Evolutionary conservation across 2,329 filamentous ascomycete genomes (phyloP), one percentile per base, ranked within the genome.

Genomic region (Paracoccidioides brasiliensis): DNA sequence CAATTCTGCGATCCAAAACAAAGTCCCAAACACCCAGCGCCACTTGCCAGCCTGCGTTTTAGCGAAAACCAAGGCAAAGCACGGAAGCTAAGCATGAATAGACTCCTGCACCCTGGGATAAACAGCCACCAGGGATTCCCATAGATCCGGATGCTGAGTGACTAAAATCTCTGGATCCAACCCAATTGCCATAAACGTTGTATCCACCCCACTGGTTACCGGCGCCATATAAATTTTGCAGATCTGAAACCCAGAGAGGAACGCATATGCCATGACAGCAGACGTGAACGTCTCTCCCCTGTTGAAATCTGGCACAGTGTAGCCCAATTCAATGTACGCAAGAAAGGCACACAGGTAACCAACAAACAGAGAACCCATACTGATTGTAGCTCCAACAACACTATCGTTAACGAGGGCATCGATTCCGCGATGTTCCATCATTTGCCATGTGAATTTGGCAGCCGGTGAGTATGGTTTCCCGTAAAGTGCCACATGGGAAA

Each of bases 351-450:
- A 93, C 9, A 86, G 79, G 64, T 93, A 95, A 1, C 81, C 90
- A 46, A 96, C 85, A 64, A 94, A 93, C 0, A 87, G 80, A 1
- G 85, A 84, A 7, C 88, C 90, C 74, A 90, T 88, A 14, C 82
- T 85, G 30, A 79, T 73, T 0, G 87, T 84, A 0, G 84, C 84
- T 0, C 83, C 84, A 54, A 90, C 84, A 41, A 95, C 80, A 61
- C 88, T 94, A 67, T 95, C 88, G 65, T 95, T 95, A 63, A 95
- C 80, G 1, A 97, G 80, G 0, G 88, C 90, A 64, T 96, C 90
- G 58, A 96, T 84, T 33, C 91, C 91, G 37, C 91, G 87, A 65
- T 94, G 82, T 69, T 90, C 91, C 76, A 95, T 90, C 86, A 95
- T 88, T 10, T 63, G 82, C 88, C 89, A 95, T 0, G 89, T 95